These are phyloP conservation scores for Nicotiana sylvestris DNA, from an alignment of 257 asterid genomes.

Conservation along the genomic window DNA sequence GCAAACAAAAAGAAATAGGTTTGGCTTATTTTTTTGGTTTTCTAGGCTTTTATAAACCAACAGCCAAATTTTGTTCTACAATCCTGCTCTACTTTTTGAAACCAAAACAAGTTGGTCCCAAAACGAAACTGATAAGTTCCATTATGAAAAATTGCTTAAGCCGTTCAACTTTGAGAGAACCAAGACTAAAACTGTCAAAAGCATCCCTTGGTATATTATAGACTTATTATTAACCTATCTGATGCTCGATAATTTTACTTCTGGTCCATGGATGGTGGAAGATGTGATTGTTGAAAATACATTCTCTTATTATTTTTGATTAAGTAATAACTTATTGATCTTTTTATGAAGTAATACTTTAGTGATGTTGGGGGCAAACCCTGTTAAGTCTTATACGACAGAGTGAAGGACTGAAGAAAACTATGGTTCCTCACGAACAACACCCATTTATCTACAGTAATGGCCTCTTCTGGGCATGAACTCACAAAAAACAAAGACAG, in stretches of 20 bases:
- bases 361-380: not conserved
- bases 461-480: not conserved
- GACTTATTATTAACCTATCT: not conserved
- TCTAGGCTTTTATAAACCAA: not conserved
- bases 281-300: not conserved
- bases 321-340: not conserved
- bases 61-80: not conserved
- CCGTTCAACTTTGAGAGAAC: not conserved
- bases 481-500: not conserved
- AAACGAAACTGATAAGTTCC: not conserved
- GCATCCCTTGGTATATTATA: not conserved
- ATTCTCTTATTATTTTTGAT: not conserved
- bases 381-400: not conserved
- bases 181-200: not conserved
- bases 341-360: not conserved
- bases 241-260: not conserved
- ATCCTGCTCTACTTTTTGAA: not conserved
- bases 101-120: not conserved
- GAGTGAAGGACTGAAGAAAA: not conserved
- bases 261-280: conserved; percentile 2
- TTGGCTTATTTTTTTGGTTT: not conserved
- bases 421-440: not conserved
- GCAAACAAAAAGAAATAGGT: not conserved
- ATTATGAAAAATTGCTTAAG: not conserved
- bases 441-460: not conserved